These are phyloP conservation scores for Candida michaelii DNA, from an alignment of 805 yeast species.

Conservation along the genomic window DNA sequence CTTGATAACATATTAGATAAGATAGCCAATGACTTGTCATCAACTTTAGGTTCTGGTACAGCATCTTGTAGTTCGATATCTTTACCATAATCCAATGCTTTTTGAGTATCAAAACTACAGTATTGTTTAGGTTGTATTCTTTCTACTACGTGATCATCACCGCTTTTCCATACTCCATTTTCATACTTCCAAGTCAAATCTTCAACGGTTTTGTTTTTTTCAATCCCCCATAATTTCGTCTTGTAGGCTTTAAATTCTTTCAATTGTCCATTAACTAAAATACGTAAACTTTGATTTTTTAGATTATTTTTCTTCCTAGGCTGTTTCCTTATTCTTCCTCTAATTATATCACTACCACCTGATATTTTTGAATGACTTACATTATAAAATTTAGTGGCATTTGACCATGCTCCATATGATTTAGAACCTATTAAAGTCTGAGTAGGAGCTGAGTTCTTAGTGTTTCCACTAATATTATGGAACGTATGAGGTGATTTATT, in stretches of 20 bases:
- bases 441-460: constrained; percentile 34
- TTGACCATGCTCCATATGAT: constrained; percentile 41
- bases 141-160: constrained; percentile 77
- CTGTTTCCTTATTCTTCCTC: constrained; percentile 63
- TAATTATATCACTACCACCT: constrained; percentile 41
- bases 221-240: constrained; percentile 89
- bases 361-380: constrained; percentile 29
- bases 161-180: constrained; percentile 76
- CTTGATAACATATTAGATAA: constrained; percentile 34
- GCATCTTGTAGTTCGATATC: constrained; percentile 4
- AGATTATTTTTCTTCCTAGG: constrained; percentile 47
- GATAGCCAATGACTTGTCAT: constrained; percentile 26
- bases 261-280: constrained; percentile 55
- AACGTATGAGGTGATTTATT: constrained; percentile 35
- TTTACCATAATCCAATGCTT: constrained; percentile 28
- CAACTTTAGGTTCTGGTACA: constrained; percentile 16
- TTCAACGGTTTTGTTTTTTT: constrained; percentile 58
- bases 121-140: constrained; percentile 21
- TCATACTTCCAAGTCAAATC: constrained; percentile 65
- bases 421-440: constrained; percentile 28
- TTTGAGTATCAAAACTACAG: constrained; percentile 27
- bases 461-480: constrained; percentile 31
- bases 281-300: constrained; percentile 62
- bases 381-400: constrained; percentile 19
- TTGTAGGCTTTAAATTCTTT: constrained; percentile 62